Conservation (phyloP, 1,139 yeast species). For the Candida labiduridarum region DNA sequence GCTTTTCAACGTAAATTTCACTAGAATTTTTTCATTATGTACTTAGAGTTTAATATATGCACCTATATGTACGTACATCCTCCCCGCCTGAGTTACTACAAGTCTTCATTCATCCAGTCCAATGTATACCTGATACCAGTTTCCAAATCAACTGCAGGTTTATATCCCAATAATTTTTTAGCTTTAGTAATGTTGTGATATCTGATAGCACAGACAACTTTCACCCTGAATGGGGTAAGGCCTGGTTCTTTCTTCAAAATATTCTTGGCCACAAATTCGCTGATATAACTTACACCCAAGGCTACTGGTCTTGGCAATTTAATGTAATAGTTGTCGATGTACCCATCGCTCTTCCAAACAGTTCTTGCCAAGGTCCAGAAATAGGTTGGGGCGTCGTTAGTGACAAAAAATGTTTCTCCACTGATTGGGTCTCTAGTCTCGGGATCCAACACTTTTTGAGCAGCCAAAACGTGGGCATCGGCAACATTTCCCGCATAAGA, state of each 20-base stretch:
- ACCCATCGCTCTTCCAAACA: conserved; percentile 96
- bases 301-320: conserved; percentile 76
- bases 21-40: neutral
- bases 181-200: conserved; percentile 94
- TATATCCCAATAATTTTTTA: conserved; percentile 71
- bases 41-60: neutral
- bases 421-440: conserved; percentile 49
- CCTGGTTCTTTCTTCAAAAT: conserved; percentile 84
- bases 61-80: conserved; percentile 1
- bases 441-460: conserved; percentile 64
- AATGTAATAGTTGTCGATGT: conserved; percentile 67
- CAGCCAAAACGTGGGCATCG: conserved; percentile 92
- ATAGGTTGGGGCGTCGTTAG: conserved; percentile 93
- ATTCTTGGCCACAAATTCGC: conserved; percentile 66
- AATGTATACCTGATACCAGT: conserved; percentile 80
- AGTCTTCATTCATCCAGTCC: conserved; percentile 83
- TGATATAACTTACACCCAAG: conserved; percentile 73
- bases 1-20: neutral
- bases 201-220: conserved; percentile 90
- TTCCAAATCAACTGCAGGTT: conserved; percentile 79
- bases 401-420: conserved; percentile 87
- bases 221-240: conserved; percentile 94
- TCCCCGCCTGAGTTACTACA: conserved; percentile 6
- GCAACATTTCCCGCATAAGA: conserved; percentile 99
- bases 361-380: conserved; percentile 98